Evolutionary conservation across 1,139 yeast species (phyloP).

Genomic region (Hemisphaericaspora subhashii): DNA sequence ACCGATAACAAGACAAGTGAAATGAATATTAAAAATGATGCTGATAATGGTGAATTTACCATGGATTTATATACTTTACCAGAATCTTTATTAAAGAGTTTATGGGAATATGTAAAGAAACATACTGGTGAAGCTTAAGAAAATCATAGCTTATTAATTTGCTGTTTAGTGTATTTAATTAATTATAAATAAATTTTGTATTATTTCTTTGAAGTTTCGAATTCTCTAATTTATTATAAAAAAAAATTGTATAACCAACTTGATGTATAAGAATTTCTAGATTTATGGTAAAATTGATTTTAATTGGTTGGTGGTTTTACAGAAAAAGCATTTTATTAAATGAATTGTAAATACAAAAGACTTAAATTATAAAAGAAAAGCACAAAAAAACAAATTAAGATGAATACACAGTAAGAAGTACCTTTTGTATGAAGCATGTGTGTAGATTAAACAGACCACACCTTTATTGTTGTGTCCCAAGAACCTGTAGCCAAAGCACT

Average conservation of each 20-base stretch:
- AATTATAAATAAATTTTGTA: no score
- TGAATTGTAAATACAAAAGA: no score
- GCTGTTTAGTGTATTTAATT: no score
- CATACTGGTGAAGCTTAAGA: constrained; percentile 46
- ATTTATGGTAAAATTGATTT: no score
- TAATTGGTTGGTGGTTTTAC: no score
- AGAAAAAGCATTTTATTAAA: no score
- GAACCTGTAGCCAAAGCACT: constrained; percentile 69
- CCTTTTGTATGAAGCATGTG: no score
- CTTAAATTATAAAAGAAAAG: no score
- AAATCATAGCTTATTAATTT: no score
- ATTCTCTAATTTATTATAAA: no score
- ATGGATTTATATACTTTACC: constrained; percentile 95
- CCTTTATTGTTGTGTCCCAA: constrained; percentile 66
- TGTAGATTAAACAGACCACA: constrained; percentile 46
- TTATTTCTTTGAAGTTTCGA: no score
- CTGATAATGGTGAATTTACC: constrained; percentile 95
- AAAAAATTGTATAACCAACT: background rate
- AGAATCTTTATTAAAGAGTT: constrained; percentile 83
- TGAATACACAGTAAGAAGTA: no score
- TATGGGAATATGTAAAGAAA: constrained; percentile 92
- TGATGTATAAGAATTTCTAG: background rate
- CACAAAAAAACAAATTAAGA: background rate
- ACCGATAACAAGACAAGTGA: constrained; percentile 94
- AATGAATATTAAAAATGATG: constrained; percentile 94